Conservation (phyloP, 1,284 basidiomycete species). For the Moesziomyces antarcticus region DNA sequence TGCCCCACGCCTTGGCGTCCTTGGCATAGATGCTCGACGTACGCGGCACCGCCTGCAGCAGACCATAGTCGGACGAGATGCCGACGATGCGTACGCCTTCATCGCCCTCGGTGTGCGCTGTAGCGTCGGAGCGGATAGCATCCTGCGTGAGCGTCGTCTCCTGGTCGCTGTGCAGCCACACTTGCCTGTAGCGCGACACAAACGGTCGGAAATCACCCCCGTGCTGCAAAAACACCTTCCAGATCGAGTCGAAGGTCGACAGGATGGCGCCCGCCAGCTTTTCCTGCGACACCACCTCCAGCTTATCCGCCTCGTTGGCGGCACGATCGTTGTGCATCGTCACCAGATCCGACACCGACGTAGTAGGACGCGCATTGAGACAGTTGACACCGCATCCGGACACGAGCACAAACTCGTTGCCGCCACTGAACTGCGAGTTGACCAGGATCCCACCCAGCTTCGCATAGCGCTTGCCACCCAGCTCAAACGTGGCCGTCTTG, state of each 20-base stretch:
- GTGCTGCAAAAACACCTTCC: conserved; percentile 77
- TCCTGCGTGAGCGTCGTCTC: conserved; percentile 31
- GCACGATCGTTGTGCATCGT: conserved; percentile 71
- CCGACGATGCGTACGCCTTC: conserved; percentile 79
- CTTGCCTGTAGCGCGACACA: conserved; percentile 74
- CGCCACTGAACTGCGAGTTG: conserved; percentile 81
- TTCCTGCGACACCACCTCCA: conserved; percentile 76
- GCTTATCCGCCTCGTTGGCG: conserved; percentile 71
- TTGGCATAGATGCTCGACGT: conserved; percentile 11
- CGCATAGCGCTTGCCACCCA: conserved; percentile 54
- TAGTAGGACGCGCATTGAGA: conserved; percentile 83
- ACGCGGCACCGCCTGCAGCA: conserved; percentile 81
- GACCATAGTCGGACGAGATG: conserved; percentile 86
- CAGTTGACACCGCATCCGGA: conserved; percentile 90
- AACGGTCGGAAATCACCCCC: conserved; percentile 65
- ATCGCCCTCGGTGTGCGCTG: conserved; percentile 1
- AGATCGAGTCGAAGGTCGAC: conserved; percentile 81
- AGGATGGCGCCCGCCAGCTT: conserved; percentile 81
- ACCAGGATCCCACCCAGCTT: conserved; percentile 80
- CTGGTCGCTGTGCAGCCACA: conserved; percentile 85
- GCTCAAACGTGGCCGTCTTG: conserved; percentile 69
- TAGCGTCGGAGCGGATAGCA: conserved; percentile 13
- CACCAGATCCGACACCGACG: conserved; percentile 80
- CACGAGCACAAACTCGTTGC: conserved; percentile 79
- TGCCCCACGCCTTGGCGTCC: conserved; percentile 52